phyloP scores from a whole-genome alignment of 805 yeast species.

The Saturnispora sanitii region DNA sequence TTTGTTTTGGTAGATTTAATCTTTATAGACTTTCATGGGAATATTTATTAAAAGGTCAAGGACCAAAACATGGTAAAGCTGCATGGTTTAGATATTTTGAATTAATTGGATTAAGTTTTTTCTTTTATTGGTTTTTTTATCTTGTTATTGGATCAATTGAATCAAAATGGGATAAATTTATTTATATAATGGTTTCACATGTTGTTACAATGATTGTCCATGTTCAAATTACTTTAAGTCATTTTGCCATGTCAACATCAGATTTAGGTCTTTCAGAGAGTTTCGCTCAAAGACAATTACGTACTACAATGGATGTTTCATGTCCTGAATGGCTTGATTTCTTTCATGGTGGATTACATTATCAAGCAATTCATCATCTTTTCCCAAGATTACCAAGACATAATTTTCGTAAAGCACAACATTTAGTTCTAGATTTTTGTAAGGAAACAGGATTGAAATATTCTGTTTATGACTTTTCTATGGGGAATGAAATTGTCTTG shows the following conservation, averaged over 20 bases:
- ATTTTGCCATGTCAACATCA: conserved; percentile 88
- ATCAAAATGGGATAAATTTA: conserved; percentile 43
- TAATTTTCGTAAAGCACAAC: conserved; percentile 69
- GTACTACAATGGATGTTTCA: conserved; percentile 93
- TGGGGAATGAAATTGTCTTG: conserved; percentile 68
- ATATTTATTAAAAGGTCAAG: conserved; percentile 62
- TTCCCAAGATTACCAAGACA: conserved; percentile 88
- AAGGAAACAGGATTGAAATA: conserved; percentile 66
- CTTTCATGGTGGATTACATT: conserved; percentile 86
- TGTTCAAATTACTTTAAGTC: conserved; percentile 82
- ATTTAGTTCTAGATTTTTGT: conserved; percentile 64
- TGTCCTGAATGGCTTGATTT: conserved; percentile 91
- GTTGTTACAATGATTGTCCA: conserved; percentile 84
- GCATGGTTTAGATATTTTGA: conserved; percentile 83
- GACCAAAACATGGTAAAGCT: conserved; percentile 73
- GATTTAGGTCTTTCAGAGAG: conserved; percentile 76
- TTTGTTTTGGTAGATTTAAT: conserved; percentile 79
- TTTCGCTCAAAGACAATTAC: conserved; percentile 66
- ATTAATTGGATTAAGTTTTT: conserved; percentile 54
- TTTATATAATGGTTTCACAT: conserved; percentile 64
- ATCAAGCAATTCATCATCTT: conserved; percentile 83
- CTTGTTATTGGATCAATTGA: conserved; percentile 44
- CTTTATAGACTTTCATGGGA: conserved; percentile 75
- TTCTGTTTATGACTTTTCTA: conserved; percentile 73
- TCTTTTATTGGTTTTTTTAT: conserved; percentile 78